Evolutionary conservation across 768 basidiomycete genomes (phyloP).

Genomic region (Tulasnella sp.): DNA sequence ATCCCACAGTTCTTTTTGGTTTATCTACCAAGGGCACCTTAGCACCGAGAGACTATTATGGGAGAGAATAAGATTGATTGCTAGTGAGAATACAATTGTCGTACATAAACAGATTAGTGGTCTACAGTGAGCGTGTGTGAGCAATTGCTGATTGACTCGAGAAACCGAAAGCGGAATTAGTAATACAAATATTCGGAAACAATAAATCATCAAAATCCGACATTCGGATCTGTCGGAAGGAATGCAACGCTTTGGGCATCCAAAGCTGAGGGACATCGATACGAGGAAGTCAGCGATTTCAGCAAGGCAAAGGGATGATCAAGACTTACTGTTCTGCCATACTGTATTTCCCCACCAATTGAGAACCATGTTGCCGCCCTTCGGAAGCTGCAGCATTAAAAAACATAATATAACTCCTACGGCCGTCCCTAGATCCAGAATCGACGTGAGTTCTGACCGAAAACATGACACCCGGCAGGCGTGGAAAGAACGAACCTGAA

Average conservation of each 20-base stretch:
- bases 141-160: not conserved
- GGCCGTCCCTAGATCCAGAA: slow-evolving; percentile 42
- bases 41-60: not conserved
- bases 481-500: slow-evolving; percentile 18
- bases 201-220: not conserved
- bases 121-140: too few relatives aligned
- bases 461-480: not conserved
- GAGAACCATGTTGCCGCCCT: slow-evolving; percentile 41
- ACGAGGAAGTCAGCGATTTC: not conserved
- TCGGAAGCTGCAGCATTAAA: slow-evolving; percentile 48
- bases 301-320: not conserved
- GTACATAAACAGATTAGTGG: not conserved
- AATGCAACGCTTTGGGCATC: slow-evolving; percentile 26
- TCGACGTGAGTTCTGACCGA: not conserved
- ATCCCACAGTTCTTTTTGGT: too few relatives aligned
- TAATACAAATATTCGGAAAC: not conserved
- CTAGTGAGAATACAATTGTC: not conserved
- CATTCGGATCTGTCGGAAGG: not conserved
- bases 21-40: too few relatives aligned
- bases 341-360: slow-evolving; percentile 49
- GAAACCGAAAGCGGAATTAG: not conserved
- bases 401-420: slow-evolving; percentile 50
- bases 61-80: not conserved
- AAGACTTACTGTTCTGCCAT: slow-evolving; percentile 30
- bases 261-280: not conserved